Conservation (phyloP, 108 stramenopile species). For the Conticribra weissflogii region DNA sequence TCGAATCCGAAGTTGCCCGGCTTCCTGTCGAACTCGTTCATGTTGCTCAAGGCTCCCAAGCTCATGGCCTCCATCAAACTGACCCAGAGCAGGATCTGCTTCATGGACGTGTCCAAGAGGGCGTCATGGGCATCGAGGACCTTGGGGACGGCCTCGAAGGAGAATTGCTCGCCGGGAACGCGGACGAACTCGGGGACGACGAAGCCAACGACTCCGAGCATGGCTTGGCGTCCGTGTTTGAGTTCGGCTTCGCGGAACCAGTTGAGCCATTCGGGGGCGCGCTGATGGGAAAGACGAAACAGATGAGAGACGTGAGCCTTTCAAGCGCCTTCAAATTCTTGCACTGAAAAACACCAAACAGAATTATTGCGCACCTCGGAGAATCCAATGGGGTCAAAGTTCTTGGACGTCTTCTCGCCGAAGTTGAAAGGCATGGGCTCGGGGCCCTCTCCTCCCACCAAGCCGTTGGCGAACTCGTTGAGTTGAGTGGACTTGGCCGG, state of each 20-base stretch:
- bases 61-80: slow-evolving; percentile 66
- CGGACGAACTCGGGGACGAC: slow-evolving; percentile 85
- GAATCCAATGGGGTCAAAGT: slow-evolving; percentile 73
- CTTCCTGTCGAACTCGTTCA: slow-evolving; percentile 64
- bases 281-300: slow-evolving; percentile 17
- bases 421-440: slow-evolving; percentile 24
- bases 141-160: slow-evolving; percentile 81
- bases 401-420: slow-evolving; percentile 60
- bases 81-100: slow-evolving; percentile 76
- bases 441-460: slow-evolving; percentile 22
- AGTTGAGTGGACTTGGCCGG: slow-evolving; percentile 41
- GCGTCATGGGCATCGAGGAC: slow-evolving; percentile 78
- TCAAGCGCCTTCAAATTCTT: no score
- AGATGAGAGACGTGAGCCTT: no score
- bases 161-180: slow-evolving; percentile 85
- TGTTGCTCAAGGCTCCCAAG: slow-evolving; percentile 60
- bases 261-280: slow-evolving; percentile 34
- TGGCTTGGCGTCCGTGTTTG: slow-evolving; percentile 88
- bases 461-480: slow-evolving; percentile 54
- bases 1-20: slow-evolving; percentile 77
- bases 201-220: slow-evolving; percentile 88
- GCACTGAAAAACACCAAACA: slow-evolving; percentile 13
- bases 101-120: slow-evolving; percentile 74
- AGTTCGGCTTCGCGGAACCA: slow-evolving; percentile 93
- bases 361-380: slow-evolving; percentile 63